These are phyloP conservation scores for Chaetoceros muelleri DNA, from an alignment of 108 stramenopile species.

Conservation along the genomic window DNA sequence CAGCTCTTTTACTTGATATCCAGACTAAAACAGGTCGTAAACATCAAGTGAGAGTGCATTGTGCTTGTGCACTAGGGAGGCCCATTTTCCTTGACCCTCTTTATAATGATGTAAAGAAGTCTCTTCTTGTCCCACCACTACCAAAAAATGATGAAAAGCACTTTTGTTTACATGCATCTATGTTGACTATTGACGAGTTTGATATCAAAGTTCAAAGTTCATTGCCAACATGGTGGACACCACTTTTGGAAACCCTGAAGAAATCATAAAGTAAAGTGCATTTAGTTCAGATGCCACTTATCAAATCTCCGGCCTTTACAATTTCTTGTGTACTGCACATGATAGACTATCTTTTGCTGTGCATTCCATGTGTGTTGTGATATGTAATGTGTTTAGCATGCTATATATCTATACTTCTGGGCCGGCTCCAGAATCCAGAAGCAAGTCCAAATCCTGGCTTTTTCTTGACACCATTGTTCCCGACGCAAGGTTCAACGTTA, in stretches of 20 bases:
- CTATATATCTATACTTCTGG: too few species aligned
- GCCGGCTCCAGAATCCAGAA: too few species aligned
- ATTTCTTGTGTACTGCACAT: too few species aligned
- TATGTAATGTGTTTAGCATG: too few species aligned
- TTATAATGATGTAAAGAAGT: conserved; percentile 14
- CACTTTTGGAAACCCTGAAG: background rate
- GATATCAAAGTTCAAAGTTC: conserved; percentile 33
- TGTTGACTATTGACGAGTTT: conserved; percentile 31
- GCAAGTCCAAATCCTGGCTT: too few species aligned
- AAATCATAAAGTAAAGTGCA: background rate
- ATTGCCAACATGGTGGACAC: conserved; percentile 42
- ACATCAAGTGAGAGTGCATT: conserved; percentile 74
- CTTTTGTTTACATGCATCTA: conserved; percentile 52
- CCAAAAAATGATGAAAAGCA: conserved; percentile 10
- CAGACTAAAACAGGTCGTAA: conserved; percentile 61
- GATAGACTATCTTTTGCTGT: too few species aligned
- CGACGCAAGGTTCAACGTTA: too few species aligned
- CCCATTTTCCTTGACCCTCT: conserved; percentile 41
- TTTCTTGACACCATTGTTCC: too few species aligned
- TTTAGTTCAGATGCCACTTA: too few species aligned
- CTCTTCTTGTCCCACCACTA: background rate
- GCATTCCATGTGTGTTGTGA: too few species aligned
- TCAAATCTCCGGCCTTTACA: too few species aligned
- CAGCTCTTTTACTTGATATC: conserved; percentile 30
- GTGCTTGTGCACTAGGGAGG: conserved; percentile 31